These are phyloP conservation scores for Zygnema circumcarinatum DNA, from an alignment of 139 green algal genomes.

Conservation along the genomic window DNA sequence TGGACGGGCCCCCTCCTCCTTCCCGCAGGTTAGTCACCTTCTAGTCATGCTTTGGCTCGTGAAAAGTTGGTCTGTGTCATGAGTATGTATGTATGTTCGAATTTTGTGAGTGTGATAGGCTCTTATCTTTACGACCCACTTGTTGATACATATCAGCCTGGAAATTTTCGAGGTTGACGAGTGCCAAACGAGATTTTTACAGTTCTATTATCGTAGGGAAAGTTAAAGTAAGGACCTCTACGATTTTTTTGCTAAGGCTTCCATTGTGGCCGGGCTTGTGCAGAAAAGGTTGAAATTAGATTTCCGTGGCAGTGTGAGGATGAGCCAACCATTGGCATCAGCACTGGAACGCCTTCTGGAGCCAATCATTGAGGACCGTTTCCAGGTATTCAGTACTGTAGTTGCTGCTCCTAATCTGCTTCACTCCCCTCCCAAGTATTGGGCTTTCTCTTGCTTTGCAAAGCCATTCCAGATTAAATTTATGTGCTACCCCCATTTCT, in stretches of 20 bases:
- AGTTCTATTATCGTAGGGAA: no score
- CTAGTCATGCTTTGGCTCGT: constrained; percentile 21
- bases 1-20: constrained; percentile 69
- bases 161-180: constrained; percentile 71
- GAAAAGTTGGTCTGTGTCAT: not conserved
- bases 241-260: no score
- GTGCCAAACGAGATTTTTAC: no score
- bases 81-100: not conserved
- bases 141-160: constrained; percentile 18
- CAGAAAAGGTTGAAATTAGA: no score
- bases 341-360: no score
- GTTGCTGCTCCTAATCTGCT: constrained; percentile 5
- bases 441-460: no score
- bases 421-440: constrained; percentile 14
- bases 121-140: constrained; percentile 67
- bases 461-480: no score
- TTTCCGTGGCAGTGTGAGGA: no score
- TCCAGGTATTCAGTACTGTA: constrained; percentile 46
- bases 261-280: no score
- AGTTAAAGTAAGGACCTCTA: no score
- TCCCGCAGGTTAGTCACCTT: constrained; percentile 66
- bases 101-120: constrained; percentile 5
- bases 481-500: no score
- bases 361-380: constrained; percentile 79
- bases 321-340: no score